phyloP scores from a whole-genome alignment of 257 asterid species.

The Prunella vulgaris region DNA sequence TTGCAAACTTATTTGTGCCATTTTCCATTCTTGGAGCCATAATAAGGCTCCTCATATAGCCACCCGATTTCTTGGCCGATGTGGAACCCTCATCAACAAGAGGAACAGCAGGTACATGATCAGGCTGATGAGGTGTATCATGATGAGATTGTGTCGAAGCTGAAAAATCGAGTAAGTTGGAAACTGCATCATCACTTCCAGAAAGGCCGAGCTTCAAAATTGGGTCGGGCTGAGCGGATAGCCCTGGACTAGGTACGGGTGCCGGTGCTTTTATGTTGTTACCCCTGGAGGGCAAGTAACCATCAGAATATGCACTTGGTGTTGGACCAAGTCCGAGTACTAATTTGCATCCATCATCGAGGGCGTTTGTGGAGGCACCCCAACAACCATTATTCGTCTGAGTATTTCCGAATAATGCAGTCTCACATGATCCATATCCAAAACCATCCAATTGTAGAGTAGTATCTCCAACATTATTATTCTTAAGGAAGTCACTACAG shows the following conservation, averaged over 20 bases:
- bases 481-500: slow-evolving; percentile 33
- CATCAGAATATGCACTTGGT: slow-evolving; percentile 53
- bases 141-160: slow-evolving; percentile 34
- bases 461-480: slow-evolving; percentile 48
- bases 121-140: slow-evolving; percentile 30
- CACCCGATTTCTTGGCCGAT: slow-evolving; percentile 81
- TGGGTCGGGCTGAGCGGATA: slow-evolving; percentile 43
- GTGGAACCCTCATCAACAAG: slow-evolving; percentile 82
- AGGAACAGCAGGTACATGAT: slow-evolving; percentile 31
- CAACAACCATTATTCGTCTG: slow-evolving; percentile 29
- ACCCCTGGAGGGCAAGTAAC: slow-evolving; percentile 32
- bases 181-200: slow-evolving; percentile 42
- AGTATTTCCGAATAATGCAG: slow-evolving; percentile 29
- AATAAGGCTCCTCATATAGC: slow-evolving; percentile 65
- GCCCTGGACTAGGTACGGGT: slow-evolving; percentile 26
- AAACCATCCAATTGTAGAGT: slow-evolving; percentile 66
- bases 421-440: slow-evolving; percentile 51
- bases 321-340: slow-evolving; percentile 94
- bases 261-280: slow-evolving; percentile 36
- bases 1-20: slow-evolving; percentile 22
- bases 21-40: slow-evolving; percentile 56
- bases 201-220: slow-evolving; percentile 67
- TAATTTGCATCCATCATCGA: slow-evolving; percentile 78
- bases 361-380: slow-evolving; percentile 27
- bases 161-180: slow-evolving; percentile 41